Evolutionary conservation across 148 eudicot genomes (phyloP).

Genomic region (Cornus controversa): DNA sequence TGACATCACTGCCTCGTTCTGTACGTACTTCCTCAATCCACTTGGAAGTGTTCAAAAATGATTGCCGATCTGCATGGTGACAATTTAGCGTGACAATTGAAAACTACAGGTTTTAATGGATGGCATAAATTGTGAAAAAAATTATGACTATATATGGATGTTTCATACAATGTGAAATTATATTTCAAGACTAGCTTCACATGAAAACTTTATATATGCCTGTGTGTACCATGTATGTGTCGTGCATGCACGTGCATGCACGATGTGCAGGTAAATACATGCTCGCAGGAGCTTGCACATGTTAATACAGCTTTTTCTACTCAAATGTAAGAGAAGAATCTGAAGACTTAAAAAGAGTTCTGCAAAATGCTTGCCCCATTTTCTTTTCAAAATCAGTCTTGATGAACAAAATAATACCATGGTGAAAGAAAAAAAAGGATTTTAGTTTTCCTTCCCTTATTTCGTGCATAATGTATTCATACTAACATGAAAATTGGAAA

Average conservation of each 20-base stretch:
- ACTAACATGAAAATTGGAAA: neutral
- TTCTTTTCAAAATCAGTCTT: neutral
- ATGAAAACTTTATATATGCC: neutral
- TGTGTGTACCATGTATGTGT: neutral
- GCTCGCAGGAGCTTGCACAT: neutral
- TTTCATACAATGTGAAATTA: neutral
- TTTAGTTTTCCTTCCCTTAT: neutral
- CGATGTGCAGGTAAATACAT: neutral
- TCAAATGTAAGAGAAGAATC: neutral
- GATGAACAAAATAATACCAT: neutral
- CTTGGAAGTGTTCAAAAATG: slow-evolving; percentile 78
- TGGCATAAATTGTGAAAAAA: neutral
- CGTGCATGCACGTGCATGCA: no score
- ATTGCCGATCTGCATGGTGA: slow-evolving; percentile 66
- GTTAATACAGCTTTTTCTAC: neutral
- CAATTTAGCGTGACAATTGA: neutral
- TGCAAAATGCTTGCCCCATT: neutral
- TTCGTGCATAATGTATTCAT: neutral
- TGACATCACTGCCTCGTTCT: slow-evolving; percentile 82
- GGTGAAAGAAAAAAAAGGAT: neutral
- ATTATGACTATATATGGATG: neutral
- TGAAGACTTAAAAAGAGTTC: neutral
- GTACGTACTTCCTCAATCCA: slow-evolving; percentile 91
- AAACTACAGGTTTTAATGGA: neutral
- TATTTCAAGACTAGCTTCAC: neutral